Conservation (phyloP, 2,329 filamentous ascomycete genomes). For the Aspergillus phoenicis region DNA sequence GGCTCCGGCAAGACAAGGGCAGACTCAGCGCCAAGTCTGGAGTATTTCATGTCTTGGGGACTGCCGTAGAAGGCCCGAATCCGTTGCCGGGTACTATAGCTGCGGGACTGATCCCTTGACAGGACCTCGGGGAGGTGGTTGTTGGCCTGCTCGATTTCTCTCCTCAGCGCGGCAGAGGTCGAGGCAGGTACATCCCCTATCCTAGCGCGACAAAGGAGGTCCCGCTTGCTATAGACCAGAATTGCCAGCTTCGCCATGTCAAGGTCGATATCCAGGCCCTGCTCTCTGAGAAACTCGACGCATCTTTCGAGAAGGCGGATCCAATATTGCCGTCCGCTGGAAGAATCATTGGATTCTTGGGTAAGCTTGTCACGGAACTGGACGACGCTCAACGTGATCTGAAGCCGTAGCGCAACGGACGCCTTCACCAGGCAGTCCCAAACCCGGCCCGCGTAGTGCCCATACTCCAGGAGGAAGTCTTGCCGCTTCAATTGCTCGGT, state of each 20-base stretch:
- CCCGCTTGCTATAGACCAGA: constrained; percentile 2
- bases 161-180: neutral
- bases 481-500: neutral
- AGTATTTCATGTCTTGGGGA: neutral
- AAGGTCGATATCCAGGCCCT: neutral
- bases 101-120: neutral
- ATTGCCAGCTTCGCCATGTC: neutral
- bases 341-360: neutral
- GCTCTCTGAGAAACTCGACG: neutral
- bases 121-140: neutral
- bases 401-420: neutral
- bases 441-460: constrained; percentile 4
- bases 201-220: neutral
- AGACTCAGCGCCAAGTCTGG: neutral
- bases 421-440: neutral
- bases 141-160: neutral
- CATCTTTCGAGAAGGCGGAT: neutral
- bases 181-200: neutral
- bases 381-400: neutral
- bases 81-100: neutral
- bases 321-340: neutral
- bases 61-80: neutral
- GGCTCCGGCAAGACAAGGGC: neutral
- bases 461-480: neutral
- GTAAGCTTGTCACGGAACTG: constrained; percentile 9